Evolutionary conservation across 1,139 yeast genomes (phyloP).

Genomic region (Wickerhamiella infanticola): DNA sequence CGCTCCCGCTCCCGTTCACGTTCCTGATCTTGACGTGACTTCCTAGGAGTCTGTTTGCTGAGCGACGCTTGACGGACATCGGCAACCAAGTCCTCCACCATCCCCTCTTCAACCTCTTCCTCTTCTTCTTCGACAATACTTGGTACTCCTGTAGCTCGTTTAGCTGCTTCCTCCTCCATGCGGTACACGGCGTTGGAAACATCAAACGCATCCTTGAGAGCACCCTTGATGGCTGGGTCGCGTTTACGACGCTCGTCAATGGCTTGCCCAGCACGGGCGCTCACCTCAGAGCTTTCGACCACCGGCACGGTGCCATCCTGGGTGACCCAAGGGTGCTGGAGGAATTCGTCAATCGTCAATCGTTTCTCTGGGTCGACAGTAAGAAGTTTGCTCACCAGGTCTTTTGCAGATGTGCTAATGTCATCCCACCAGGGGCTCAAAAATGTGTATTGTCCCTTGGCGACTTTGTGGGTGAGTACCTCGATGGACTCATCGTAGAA

Average conservation of each 20-base stretch:
- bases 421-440: conserved; percentile 46
- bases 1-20: conserved; percentile 6
- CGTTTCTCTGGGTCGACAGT: conserved; percentile 64
- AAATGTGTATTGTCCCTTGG: conserved; percentile 66
- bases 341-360: conserved; percentile 59
- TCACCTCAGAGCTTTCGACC: conserved; percentile 71
- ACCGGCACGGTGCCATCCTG: conserved; percentile 93
- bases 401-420: conserved; percentile 38
- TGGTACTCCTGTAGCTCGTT: conserved; percentile 14
- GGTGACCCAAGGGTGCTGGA: conserved; percentile 66
- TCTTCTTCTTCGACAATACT: conserved; percentile 18
- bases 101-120: conserved; percentile 17
- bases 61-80: neutral
- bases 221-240: conserved; percentile 29
- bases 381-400: conserved; percentile 51
- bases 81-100: conserved; percentile 6
- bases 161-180: conserved; percentile 56
- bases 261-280: conserved; percentile 81
- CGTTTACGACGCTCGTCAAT: conserved; percentile 14
- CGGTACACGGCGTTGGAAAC: conserved; percentile 90
- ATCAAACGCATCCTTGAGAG: conserved; percentile 89
- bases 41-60: neutral
- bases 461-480: conserved; percentile 61
- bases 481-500: conserved; percentile 88
- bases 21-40: neutral